These are phyloP conservation scores for Fusarium sulawesiense DNA, from an alignment of 2,329 filamentous ascomycete species.

Conservation along the genomic window DNA sequence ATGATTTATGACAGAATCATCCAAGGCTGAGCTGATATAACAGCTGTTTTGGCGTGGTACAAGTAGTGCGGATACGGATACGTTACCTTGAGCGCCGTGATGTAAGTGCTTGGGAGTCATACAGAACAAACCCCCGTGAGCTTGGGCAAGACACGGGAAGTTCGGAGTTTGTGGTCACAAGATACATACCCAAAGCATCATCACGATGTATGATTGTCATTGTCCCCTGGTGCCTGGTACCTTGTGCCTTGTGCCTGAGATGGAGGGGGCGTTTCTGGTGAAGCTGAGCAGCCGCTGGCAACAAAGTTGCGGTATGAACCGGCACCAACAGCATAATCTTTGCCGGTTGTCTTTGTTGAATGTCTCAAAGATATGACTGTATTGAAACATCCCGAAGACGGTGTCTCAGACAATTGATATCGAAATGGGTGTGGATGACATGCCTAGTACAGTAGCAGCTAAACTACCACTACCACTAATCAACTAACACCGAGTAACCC, in stretches of 20 bases:
- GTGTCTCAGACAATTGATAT: conserved; percentile 22
- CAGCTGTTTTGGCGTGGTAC: conserved; percentile 5
- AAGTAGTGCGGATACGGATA: conserved; percentile 32
- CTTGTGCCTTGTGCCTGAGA: conserved; percentile 26
- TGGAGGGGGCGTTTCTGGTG: conserved; percentile 24
- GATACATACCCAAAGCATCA: background rate
- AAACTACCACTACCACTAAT: background rate
- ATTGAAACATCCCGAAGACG: conserved; percentile 26
- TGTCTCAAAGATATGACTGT: conserved; percentile 16
- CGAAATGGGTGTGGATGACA: conserved; percentile 26
- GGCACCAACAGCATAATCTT: conserved; percentile 15
- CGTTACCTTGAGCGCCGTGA: conserved; percentile 25
- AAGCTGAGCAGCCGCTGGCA: background rate
- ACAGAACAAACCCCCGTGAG: background rate
- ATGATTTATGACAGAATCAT: conserved; percentile 15
- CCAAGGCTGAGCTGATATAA: conserved; percentile 12
- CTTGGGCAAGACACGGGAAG: conserved; percentile 12
- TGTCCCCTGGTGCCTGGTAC: conserved; percentile 34
- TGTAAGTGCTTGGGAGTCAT: background rate
- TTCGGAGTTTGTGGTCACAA: conserved; percentile 18
- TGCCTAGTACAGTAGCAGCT: conserved; percentile 27
- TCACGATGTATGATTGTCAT: conserved; percentile 18
- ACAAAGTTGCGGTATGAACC: conserved; percentile 35
- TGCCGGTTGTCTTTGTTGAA: background rate
- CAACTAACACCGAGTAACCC: conserved; percentile 42